Conservation (phyloP, 2,329 filamentous ascomycete genomes). For the Rhexocercosporidium sp. region DNA sequence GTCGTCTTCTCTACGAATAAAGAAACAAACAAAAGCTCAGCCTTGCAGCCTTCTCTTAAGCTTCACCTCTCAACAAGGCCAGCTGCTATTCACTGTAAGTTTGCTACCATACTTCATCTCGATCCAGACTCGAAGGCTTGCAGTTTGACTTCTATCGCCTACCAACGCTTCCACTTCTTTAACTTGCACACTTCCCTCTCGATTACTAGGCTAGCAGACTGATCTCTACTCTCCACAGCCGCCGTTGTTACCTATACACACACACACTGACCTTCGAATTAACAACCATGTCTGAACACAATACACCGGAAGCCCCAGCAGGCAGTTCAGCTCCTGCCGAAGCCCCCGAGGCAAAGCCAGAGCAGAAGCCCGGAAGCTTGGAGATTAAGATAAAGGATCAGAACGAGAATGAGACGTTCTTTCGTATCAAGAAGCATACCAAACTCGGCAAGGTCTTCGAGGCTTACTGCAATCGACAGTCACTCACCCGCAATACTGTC, state of each 20-base stretch:
- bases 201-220: no score
- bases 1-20: no score
- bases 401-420: constrained; percentile 20
- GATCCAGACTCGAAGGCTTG: no score
- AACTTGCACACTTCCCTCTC: no score
- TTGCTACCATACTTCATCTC: no score
- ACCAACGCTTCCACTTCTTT: no score
- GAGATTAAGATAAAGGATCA: constrained; percentile 28
- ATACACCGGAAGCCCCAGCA: not conserved
- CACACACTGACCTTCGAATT: not conserved
- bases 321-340: not conserved
- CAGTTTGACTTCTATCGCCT: no score
- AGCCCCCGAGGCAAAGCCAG: not conserved
- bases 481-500: constrained; percentile 9
- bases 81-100: no score
- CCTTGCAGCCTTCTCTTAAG: no score
- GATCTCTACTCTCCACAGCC: no score
- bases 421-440: constrained; percentile 28
- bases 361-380: not conserved
- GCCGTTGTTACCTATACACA: not conserved
- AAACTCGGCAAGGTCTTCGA: constrained; percentile 28
- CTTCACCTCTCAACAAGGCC: no score
- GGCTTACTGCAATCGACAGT: constrained; percentile 20
- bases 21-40: no score
- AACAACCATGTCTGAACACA: not conserved